phyloP scores from a whole-genome alignment of 805 yeast species.

The Yarrowia deformans region DNA sequence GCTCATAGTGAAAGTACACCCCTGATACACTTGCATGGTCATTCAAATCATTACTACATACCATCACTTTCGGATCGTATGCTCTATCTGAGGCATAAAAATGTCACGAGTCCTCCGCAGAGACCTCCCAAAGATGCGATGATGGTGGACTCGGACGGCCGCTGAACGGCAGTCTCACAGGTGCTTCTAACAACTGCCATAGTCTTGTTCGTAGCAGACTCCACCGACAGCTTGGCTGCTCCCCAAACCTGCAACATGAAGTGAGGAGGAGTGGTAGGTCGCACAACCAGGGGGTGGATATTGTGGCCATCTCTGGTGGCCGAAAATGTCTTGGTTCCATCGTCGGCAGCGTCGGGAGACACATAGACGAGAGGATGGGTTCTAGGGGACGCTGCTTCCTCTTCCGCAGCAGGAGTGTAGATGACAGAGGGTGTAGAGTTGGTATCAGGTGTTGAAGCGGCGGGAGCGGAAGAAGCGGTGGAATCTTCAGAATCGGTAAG shows the following conservation, averaged over 20 bases:
- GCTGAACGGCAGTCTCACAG: constrained; percentile 12
- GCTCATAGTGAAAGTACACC: too few relatives aligned
- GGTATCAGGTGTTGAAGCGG: too few relatives aligned
- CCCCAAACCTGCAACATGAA: constrained; percentile 10
- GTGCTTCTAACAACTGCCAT: constrained; percentile 2
- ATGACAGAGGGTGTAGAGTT: too few relatives aligned
- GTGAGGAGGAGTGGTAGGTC: constrained; percentile 14
- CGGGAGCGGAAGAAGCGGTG: too few relatives aligned
- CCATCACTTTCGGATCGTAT: too few relatives aligned
- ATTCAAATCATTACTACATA: constrained; percentile 3
- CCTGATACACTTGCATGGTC: too few relatives aligned
- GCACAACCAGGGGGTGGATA: background rate
- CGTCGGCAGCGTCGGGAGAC: constrained; percentile 3
- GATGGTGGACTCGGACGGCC: constrained; percentile 27
- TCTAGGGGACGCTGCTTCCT: constrained; percentile 3
- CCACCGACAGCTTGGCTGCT: constrained; percentile 6
- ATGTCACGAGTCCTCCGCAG: constrained; percentile 19
- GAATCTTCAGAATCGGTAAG: too few relatives aligned
- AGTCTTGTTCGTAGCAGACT: background rate
- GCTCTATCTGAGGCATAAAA: constrained; percentile 14
- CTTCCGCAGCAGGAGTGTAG: too few relatives aligned
- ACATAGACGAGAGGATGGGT: constrained; percentile 11
- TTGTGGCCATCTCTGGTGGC: constrained; percentile 9
- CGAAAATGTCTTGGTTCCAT: constrained; percentile 1
- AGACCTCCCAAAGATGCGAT: constrained; percentile 16